These are phyloP conservation scores for Chaetomium tenue DNA, from an alignment of 495 filamentous ascomycete species.

Conservation along the genomic window DNA sequence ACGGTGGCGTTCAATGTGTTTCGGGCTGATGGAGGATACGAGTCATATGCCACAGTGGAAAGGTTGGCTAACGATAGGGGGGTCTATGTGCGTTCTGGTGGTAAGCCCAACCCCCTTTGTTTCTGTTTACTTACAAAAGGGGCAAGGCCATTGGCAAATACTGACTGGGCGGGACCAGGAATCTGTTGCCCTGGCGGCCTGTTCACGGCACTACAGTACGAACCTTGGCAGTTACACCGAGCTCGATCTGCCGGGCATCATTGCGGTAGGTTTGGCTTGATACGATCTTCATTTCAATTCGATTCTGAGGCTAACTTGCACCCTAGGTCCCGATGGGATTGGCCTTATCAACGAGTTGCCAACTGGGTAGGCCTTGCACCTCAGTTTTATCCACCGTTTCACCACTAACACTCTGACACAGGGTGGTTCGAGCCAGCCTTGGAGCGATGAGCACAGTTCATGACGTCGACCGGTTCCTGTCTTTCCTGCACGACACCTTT, in stretches of 20 bases:
- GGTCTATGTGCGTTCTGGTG: slow-evolving; percentile 70
- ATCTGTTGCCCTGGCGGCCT: slow-evolving; percentile 49
- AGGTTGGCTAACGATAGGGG: slow-evolving; percentile 56
- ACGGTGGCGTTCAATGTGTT: slow-evolving; percentile 70
- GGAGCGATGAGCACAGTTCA: slow-evolving; percentile 67
- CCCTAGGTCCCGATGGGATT: slow-evolving; percentile 25
- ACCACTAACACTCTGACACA: slow-evolving; percentile 24
- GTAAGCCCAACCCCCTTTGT: slow-evolving; percentile 49
- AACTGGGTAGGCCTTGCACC: slow-evolving; percentile 28
- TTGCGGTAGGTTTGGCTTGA: slow-evolving; percentile 42
- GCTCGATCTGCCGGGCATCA: slow-evolving; percentile 63
- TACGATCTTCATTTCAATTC: no score
- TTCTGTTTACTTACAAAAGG: slow-evolving; percentile 27
- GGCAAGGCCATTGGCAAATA: slow-evolving; percentile 48
- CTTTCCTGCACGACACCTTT: slow-evolving; percentile 57
- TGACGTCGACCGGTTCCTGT: slow-evolving; percentile 59
- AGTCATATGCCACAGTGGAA: slow-evolving; percentile 62
- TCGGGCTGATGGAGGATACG: slow-evolving; percentile 51
- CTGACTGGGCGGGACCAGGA: slow-evolving; percentile 43
- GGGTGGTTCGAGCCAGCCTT: slow-evolving; percentile 64
- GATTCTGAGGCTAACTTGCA: slow-evolving; percentile 44
- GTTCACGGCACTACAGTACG: slow-evolving; percentile 46
- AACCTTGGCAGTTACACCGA: slow-evolving; percentile 60
- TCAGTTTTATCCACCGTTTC: no score
- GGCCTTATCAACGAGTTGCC: slow-evolving; percentile 37